Base-by-base conservation (phyloP, 2,329 filamentous ascomycete species). In the Aurifilum marmelostoma region DNA sequence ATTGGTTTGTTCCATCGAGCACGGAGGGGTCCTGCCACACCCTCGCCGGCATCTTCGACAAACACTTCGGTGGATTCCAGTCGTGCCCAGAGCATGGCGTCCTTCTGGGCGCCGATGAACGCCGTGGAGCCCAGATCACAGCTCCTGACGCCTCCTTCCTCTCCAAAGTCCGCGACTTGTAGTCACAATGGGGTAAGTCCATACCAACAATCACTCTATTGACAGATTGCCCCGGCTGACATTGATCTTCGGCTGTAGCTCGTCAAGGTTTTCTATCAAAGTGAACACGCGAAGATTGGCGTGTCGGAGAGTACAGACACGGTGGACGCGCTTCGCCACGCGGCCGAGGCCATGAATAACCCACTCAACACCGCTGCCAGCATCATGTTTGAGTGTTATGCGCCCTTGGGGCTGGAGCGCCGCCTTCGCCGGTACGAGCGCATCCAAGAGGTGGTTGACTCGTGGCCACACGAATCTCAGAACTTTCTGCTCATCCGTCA, bases 391-490 rank as follows among this genome's bases (percentile, higher is more conserved):
- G 95, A 98, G 78, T 88, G 86, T 27, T 97, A 94, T 77, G 82
- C 84, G 27, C 86, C 89, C 59, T 85, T 96, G 0, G 93, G 93
- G 39, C 84, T 98, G 1, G 92, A 97, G 77, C 89, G 95, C 52
- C 91, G 92, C 0, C 81, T 98, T 34, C 91, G 95, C 54, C 90
- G 89, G 52, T 97, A 97, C 77, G 95, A 98, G 80, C 89, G 88
- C 71, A 87, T 98, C 41, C 88, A 93, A 70, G 93, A 97, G 75
- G 88, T 97, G 29, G 87, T 97, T 85, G 97, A 97, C 77, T 97
- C 94, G 0, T 98, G 95, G 95, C 92, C 97, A 71, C 84, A 86
- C 58, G 94, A 97, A 77, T 83, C 85, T 2, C 90, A 94, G 73
- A 96, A 97, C 75, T 84, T 86, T 9, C 83, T 98, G 18, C 80